Evolutionary conservation across 805 yeast species (phyloP).

Genomic region (Torulaspora delbrueckii): DNA sequence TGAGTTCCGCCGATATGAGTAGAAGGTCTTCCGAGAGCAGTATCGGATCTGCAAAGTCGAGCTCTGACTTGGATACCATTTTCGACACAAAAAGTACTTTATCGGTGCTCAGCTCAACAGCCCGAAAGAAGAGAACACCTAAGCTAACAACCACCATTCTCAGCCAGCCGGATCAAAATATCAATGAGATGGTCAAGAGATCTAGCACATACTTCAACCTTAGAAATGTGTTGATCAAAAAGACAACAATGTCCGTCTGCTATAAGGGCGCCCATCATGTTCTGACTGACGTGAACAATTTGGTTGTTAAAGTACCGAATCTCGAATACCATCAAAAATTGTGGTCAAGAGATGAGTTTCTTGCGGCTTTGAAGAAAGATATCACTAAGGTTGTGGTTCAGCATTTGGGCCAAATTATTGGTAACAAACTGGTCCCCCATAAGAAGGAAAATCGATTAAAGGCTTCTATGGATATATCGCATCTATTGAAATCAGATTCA

Average conservation of each 20-base stretch:
- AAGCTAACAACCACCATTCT: conserved; percentile 14
- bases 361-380: conserved; percentile 49
- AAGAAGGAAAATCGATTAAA: conserved; percentile 34
- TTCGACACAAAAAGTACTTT: conserved; percentile 18
- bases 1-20: conserved; percentile 5
- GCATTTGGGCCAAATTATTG: conserved; percentile 57
- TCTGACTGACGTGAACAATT: conserved; percentile 54
- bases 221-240: conserved; percentile 45
- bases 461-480: conserved; percentile 20
- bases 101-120: conserved; percentile 4
- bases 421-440: conserved; percentile 52
- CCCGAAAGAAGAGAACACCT: conserved; percentile 9
- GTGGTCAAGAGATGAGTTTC: conserved; percentile 57
- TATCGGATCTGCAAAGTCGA: conserved; percentile 5
- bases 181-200: conserved; percentile 62
- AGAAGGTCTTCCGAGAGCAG: conserved; percentile 10
- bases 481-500: conserved; percentile 15
- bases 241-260: conserved; percentile 53
- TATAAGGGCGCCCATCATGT: conserved; percentile 60
- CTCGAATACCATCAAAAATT: conserved; percentile 43
- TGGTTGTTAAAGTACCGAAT: conserved; percentile 48
- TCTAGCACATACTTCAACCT: conserved; percentile 68
- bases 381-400: conserved; percentile 50
- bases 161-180: conserved; percentile 32
- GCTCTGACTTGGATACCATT: conserved; percentile 12